Percentiles rank a stretch among this genome's conserved stretches.
Evolutionary conservation across 768 basidiomycete genomes (phyloP).

Genomic region (Amyloporia xantha): DNA sequence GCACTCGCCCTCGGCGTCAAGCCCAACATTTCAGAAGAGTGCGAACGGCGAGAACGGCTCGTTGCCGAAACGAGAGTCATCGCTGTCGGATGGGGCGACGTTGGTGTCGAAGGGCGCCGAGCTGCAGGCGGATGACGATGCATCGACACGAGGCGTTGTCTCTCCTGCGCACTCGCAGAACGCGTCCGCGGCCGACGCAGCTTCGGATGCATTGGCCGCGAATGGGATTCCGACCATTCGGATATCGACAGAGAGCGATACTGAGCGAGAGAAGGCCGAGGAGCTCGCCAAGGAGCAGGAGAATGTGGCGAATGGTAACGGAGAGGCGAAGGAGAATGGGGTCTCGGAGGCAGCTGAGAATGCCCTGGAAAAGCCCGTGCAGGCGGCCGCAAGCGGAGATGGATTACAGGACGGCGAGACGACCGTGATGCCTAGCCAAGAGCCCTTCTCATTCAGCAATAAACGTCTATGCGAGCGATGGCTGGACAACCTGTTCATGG

Average conservation of each 20-base stretch:
- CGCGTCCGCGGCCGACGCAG: conserved; percentile 15
- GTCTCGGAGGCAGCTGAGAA: conserved; percentile 19
- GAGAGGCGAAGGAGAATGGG: conserved; percentile 30
- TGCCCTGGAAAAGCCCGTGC: conserved; percentile 35
- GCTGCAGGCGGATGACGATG: conserved; percentile 51
- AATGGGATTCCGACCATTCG: conserved; percentile 50
- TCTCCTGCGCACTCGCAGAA: conserved; percentile 28
- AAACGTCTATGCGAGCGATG: conserved; percentile 96
- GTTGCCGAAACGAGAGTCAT: conserved; percentile 11
- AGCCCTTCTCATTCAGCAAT: conserved; percentile 88
- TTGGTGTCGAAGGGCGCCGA: conserved; percentile 21
- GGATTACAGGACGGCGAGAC: conserved; percentile 20
- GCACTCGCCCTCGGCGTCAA: conserved; percentile 12
- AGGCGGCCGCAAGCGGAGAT: conserved; percentile 32
- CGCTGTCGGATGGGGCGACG: conserved; percentile 18
- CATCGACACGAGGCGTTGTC: conserved; percentile 59
- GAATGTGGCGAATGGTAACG: conserved; percentile 33
- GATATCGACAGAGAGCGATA: conserved; percentile 48
- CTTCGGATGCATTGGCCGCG: conserved; percentile 19
- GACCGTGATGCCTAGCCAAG: conserved; percentile 27
- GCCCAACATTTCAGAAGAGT: conserved; percentile 14
- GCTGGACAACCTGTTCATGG: conserved; percentile 98
- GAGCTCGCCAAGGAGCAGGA: conserved; percentile 47
- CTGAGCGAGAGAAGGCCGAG: conserved; percentile 36
- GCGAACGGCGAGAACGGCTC: conserved; percentile 50